Evolutionary conservation across 2,329 filamentous ascomycete species (phyloP).

Genomic region (Botrytis medusae): DNA sequence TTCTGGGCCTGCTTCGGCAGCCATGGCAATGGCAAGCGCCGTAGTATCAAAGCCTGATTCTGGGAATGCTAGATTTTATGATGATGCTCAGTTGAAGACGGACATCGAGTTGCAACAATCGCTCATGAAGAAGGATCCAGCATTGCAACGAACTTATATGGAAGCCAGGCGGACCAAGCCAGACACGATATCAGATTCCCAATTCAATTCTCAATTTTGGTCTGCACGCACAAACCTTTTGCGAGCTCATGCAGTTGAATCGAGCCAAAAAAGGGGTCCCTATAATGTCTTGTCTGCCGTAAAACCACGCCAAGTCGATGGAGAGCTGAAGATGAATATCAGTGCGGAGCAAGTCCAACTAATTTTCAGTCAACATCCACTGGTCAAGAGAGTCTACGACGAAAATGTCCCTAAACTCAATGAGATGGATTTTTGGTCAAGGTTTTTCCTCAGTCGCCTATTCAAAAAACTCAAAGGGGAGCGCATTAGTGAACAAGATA

Average conservation of each 20-base stretch:
- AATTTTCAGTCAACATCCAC: slow-evolving; percentile 88
- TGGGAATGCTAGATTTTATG: slow-evolving; percentile 66
- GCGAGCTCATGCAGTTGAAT: slow-evolving; percentile 87
- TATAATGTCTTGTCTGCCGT: slow-evolving; percentile 94
- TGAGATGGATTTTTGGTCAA: slow-evolving; percentile 84
- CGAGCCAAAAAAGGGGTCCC: slow-evolving; percentile 78
- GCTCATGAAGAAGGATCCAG: slow-evolving; percentile 75
- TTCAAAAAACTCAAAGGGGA: slow-evolving; percentile 92
- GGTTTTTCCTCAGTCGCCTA: slow-evolving; percentile 88
- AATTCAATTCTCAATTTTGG: slow-evolving; percentile 95
- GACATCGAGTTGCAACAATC: slow-evolving; percentile 86
- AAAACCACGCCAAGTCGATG: slow-evolving; percentile 75
- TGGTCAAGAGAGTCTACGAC: slow-evolving; percentile 88
- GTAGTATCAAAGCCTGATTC: slow-evolving; percentile 51
- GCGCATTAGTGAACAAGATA: slow-evolving; percentile 75
- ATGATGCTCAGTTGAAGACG: slow-evolving; percentile 73
- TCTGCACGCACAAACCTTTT: slow-evolving; percentile 81
- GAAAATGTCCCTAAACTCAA: slow-evolving; percentile 82
- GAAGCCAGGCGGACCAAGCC: slow-evolving; percentile 82
- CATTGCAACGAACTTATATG: slow-evolving; percentile 80
- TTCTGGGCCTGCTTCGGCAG: slow-evolving; percentile 55
- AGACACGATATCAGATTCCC: slow-evolving; percentile 72
- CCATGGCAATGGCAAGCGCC: slow-evolving; percentile 77
- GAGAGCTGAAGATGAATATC: slow-evolving; percentile 76
- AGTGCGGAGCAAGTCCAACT: slow-evolving; percentile 89